Percentiles rank a stretch among this genome's conserved stretches.
Evolutionary conservation across 768 basidiomycete genomes (phyloP).

Genomic region (Leccinum fibrillosum): DNA sequence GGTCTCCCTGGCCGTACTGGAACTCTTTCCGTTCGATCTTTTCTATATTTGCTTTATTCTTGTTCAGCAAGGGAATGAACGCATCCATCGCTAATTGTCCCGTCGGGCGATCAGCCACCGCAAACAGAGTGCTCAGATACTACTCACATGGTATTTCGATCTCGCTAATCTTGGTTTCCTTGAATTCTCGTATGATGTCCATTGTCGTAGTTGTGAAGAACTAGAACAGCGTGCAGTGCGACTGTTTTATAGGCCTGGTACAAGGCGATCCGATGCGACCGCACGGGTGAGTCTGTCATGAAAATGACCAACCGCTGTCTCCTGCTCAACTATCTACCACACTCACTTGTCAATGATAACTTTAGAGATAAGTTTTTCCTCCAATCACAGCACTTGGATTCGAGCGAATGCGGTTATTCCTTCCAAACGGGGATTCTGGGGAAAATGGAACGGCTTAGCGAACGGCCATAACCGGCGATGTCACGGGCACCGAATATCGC

Average conservation of each 20-base stretch:
- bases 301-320: background rate
- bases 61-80: conserved; percentile 49
- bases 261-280: background rate
- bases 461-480: too few relatives aligned
- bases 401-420: background rate
- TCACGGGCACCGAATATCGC: too few relatives aligned
- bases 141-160: conserved; percentile 35
- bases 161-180: conserved; percentile 28
- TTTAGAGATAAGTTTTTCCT: too few relatives aligned
- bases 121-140: background rate
- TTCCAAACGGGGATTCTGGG: too few relatives aligned
- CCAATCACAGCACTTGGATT: too few relatives aligned
- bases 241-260: background rate
- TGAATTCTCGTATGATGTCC: conserved; percentile 34
- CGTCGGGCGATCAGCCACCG: conserved; percentile 5
- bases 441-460: too few relatives aligned
- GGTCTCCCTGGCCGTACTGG: conserved; percentile 45
- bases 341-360: too few relatives aligned
- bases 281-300: background rate
- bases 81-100: conserved; percentile 40
- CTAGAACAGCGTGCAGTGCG: background rate
- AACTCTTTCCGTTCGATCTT: conserved; percentile 52
- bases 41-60: conserved; percentile 44
- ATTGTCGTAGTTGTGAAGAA: conserved; percentile 19
- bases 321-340: too few relatives aligned